Percentiles rank a stretch among this genome's conserved stretches.
Evolutionary conservation across 2,329 filamentous ascomycete genomes (phyloP).

Genomic region (Botrytis deweyae): DNA sequence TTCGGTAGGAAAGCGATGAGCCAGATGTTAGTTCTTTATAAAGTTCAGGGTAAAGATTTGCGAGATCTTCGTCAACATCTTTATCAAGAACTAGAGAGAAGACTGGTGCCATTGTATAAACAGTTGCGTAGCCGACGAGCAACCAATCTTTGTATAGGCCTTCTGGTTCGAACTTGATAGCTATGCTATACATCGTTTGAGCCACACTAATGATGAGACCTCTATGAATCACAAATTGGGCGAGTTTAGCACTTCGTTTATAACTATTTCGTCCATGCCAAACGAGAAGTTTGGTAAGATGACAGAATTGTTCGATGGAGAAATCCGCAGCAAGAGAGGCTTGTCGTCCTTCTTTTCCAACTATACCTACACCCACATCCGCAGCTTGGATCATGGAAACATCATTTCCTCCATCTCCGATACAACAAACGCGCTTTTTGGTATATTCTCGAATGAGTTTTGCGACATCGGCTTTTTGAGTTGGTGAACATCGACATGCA

Average conservation of each 20-base stretch:
- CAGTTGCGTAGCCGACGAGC: constrained; percentile 90
- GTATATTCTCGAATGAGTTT: constrained; percentile 87
- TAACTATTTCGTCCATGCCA: constrained; percentile 99
- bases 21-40: constrained; percentile 96
- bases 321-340: constrained; percentile 95
- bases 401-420: constrained; percentile 97
- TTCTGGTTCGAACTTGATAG: constrained; percentile 87
- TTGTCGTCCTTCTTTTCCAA: constrained; percentile 95
- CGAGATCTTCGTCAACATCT: constrained; percentile 90
- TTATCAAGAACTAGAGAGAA: constrained; percentile 91
- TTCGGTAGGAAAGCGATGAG: constrained; percentile 82
- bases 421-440: constrained; percentile 94
- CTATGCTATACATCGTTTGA: constrained; percentile 96
- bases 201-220: constrained; percentile 93
- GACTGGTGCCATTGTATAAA: constrained; percentile 92
- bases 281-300: constrained; percentile 93
- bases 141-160: constrained; percentile 96
- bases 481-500: constrained; percentile 93
- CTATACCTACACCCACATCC: constrained; percentile 95
- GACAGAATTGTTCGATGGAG: constrained; percentile 91
- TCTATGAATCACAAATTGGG: constrained; percentile 97
- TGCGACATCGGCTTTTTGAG: constrained; percentile 93
- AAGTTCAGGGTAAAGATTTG: constrained; percentile 92
- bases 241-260: constrained; percentile 91
- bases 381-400: constrained; percentile 99